Conservation (phyloP, 106 monocot genomes). For the Acorus gramineus region DNA sequence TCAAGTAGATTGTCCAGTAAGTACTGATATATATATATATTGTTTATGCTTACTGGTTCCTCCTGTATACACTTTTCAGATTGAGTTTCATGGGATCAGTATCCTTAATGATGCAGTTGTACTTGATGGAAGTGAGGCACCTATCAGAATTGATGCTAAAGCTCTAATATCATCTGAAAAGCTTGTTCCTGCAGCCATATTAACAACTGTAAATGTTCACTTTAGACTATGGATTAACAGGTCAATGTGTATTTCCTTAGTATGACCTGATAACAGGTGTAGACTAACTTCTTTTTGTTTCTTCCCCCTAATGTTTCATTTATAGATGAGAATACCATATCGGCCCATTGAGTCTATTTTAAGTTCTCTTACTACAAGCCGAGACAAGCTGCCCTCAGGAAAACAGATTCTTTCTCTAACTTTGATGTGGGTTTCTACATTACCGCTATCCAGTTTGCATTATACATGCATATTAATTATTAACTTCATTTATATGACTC, state of each 20-base stretch:
- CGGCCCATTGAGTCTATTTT: conserved; percentile 61
- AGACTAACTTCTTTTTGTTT: neutral
- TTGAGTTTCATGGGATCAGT: conserved; percentile 84
- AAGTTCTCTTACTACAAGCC: conserved; percentile 39
- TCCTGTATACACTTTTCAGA: conserved; percentile 26
- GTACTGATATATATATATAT: no score
- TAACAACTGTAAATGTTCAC: conserved; percentile 2
- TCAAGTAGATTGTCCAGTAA: no score
- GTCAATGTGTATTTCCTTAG: conserved; percentile 17
- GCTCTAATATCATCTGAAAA: conserved; percentile 73
- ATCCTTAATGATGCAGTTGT: conserved; percentile 31
- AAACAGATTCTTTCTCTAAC: conserved; percentile 73
- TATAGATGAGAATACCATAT: conserved; percentile 73
- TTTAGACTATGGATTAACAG: conserved; percentile 16
- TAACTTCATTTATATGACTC: neutral
- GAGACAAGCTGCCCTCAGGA: conserved; percentile 84
- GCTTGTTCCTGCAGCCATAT: conserved; percentile 65
- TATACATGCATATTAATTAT: neutral
- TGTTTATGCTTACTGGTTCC: neutral
- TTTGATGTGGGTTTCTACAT: conserved; percentile 34
- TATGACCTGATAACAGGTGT: no score
- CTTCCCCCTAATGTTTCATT: neutral
- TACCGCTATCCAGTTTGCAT: neutral
- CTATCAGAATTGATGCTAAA: conserved; percentile 53
- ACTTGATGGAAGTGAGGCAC: conserved; percentile 91